Conservation (phyloP, 805 yeast species). For the Ogataea methylovora region DNA sequence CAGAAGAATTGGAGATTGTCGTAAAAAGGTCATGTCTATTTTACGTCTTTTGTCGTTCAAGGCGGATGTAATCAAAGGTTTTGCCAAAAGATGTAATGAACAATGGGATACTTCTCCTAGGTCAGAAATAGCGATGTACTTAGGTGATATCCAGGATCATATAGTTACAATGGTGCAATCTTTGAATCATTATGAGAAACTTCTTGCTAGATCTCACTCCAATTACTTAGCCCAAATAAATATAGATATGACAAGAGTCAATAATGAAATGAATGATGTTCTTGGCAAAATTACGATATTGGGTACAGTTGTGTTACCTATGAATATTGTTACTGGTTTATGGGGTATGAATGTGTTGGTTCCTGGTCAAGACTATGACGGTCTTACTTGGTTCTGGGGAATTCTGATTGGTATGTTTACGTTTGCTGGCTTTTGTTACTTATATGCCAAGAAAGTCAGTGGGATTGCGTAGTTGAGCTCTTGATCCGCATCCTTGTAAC, state of each 20-base stretch:
- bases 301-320: slow-evolving; percentile 92
- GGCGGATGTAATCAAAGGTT: slow-evolving; percentile 96
- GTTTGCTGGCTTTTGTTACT: slow-evolving; percentile 39
- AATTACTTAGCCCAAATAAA: slow-evolving; percentile 95
- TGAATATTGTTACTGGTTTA: slow-evolving; percentile 90
- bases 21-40: slow-evolving; percentile 90
- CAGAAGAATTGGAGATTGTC: slow-evolving; percentile 89
- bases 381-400: slow-evolving; percentile 59
- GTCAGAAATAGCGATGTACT: slow-evolving; percentile 85
- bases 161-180: slow-evolving; percentile 96
- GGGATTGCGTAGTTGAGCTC: no score
- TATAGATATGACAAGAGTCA: slow-evolving; percentile 95
- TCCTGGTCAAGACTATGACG: slow-evolving; percentile 77
- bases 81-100: slow-evolving; percentile 84
- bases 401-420: slow-evolving; percentile 38
- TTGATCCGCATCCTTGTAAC: not conserved
- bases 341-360: slow-evolving; percentile 99
- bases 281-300: slow-evolving; percentile 86
- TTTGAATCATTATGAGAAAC: slow-evolving; percentile 88
- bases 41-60: slow-evolving; percentile 79
- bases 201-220: slow-evolving; percentile 90
- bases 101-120: slow-evolving; percentile 74
- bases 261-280: slow-evolving; percentile 95
- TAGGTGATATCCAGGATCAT: slow-evolving; percentile 97
- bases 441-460: slow-evolving; percentile 38